phyloP scores from a whole-genome alignment of 805 yeast species.

The Candida tallmaniae region DNA sequence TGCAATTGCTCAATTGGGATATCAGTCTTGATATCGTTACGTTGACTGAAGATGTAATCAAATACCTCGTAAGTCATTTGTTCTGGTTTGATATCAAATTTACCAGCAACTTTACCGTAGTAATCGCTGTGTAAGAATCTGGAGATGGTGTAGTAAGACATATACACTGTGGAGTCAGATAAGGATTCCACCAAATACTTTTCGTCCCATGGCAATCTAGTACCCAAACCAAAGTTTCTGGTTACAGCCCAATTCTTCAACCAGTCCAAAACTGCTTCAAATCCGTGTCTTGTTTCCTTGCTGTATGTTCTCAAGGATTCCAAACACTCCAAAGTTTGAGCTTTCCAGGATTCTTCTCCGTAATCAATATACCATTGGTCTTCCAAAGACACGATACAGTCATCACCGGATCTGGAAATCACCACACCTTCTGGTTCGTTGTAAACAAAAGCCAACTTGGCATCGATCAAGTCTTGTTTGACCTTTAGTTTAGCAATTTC shows the following conservation, averaged over 20 bases:
- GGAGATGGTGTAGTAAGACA: slow-evolving; percentile 87
- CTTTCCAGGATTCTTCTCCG: slow-evolving; percentile 91
- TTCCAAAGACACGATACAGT: slow-evolving; percentile 92
- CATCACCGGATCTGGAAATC: slow-evolving; percentile 93
- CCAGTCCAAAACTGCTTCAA: slow-evolving; percentile 94
- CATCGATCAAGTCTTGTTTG: slow-evolving; percentile 71
- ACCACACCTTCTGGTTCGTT: slow-evolving; percentile 91
- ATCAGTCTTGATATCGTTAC: slow-evolving; percentile 50
- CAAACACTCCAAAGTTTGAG: slow-evolving; percentile 74
- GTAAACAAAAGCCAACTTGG: slow-evolving; percentile 82
- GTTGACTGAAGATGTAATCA: slow-evolving; percentile 80
- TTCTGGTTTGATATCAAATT: slow-evolving; percentile 68
- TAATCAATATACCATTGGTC: slow-evolving; percentile 98
- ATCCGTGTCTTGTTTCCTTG: slow-evolving; percentile 82
- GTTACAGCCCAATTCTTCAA: slow-evolving; percentile 97
- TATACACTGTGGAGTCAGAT: slow-evolving; percentile 94
- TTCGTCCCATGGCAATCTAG: slow-evolving; percentile 95
- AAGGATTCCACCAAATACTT: slow-evolving; percentile 89
- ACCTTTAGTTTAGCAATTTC: slow-evolving; percentile 88
- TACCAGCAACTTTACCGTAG: slow-evolving; percentile 74
- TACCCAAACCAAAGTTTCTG: slow-evolving; percentile 93
- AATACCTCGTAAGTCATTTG: slow-evolving; percentile 91
- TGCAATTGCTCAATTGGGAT: slow-evolving; percentile 67
- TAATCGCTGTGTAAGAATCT: slow-evolving; percentile 84
- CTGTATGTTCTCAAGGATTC: slow-evolving; percentile 71